Evolutionary conservation across 306 rosid genomes (phyloP), one percentile per base, ranked within the genome.

Genomic region (Medicago arabica): DNA sequence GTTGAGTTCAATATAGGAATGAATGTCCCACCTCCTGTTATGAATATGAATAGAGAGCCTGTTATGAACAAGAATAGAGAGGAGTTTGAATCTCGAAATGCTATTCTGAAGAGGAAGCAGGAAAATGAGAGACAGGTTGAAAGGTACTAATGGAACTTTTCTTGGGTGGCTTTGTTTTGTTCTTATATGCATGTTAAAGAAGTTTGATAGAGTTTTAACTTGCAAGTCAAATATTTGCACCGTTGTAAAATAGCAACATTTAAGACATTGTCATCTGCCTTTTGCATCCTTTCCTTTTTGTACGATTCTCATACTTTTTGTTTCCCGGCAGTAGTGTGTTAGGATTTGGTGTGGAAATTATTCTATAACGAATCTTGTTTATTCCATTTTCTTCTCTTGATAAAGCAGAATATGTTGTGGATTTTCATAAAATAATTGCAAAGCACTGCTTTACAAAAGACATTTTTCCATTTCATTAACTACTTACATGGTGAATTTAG

Each of bases 11-110:
- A 87, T 51, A 92, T 89, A 90, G 88, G 86, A 38, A 83, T 87
- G 93, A 87, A 89, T 80, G 89, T 54, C 69, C 96, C 90, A 23
- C 92, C 87, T 80, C 96, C 96, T 7, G 75, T 84, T 71, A 87
- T 90, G 97, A 90, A 43, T 43, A 43, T 43, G 97, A 91, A 96
- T 86, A 78, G 96, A 74, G 98, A 96, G 80, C 96, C 96, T 7
- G 75, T 84, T 71, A 87, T 90, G 97, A 90, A 43, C 11, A 43
- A 10, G 97, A 91, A 96, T 85, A 78, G 96, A 74, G 98, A 96
- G 80, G 96, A 96, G 81, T 96, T 96, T 79, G 99, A 96, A 80
- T 94, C 97, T 67, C 85, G 96, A 71, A 92, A 96, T 82, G 96
- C 96, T 74, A 89, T 83, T 80, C 19, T 88, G 86, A 89, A 90